phyloP scores from a whole-genome alignment of 352 stramenopile species.

The Phytophthora kernoviae region DNA sequence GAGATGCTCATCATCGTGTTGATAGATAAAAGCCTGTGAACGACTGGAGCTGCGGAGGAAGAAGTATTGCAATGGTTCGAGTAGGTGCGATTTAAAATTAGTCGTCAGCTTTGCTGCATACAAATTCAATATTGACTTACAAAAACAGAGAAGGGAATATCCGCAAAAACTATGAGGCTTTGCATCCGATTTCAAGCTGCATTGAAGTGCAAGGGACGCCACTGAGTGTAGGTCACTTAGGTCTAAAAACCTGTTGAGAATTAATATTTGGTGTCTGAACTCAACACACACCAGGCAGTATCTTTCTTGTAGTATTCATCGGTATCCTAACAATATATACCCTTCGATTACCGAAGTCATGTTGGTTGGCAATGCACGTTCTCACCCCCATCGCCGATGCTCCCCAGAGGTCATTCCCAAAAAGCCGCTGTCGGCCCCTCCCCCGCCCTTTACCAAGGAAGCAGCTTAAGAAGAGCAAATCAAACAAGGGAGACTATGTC shows the following conservation, averaged over 20 bases:
- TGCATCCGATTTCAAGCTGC: slow-evolving; percentile 8
- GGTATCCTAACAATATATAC: background rate
- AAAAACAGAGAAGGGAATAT: background rate
- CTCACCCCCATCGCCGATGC: too few species aligned
- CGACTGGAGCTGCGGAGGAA: background rate
- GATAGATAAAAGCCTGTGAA: slow-evolving; percentile 2
- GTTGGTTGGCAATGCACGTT: too few species aligned
- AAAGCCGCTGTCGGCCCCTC: slow-evolving; percentile 72
- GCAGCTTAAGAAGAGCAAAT: slow-evolving; percentile 78
- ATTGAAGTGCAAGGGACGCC: slow-evolving; percentile 36
- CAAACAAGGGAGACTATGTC: slow-evolving; percentile 85
- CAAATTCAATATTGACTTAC: background rate
- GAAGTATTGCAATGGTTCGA: background rate
- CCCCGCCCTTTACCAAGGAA: slow-evolving; percentile 57
- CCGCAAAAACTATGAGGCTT: slow-evolving; percentile 11
- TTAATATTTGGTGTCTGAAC: slow-evolving; percentile 25
- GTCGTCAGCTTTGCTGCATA: background rate
- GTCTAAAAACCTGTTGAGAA: slow-evolving; percentile 3
- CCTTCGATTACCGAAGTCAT: background rate
- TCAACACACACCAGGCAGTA: background rate
- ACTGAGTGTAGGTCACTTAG: slow-evolving; percentile 35
- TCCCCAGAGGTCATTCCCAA: slow-evolving; percentile 51
- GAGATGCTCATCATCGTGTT: background rate
- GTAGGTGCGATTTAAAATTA: too few species aligned
- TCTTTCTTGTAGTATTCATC: background rate